Percentiles rank a stretch among this genome's conserved stretches.
phyloP scores from a whole-genome alignment of 2,329 filamentous ascomycete genomes.

The Aureobasidium vineae region DNA sequence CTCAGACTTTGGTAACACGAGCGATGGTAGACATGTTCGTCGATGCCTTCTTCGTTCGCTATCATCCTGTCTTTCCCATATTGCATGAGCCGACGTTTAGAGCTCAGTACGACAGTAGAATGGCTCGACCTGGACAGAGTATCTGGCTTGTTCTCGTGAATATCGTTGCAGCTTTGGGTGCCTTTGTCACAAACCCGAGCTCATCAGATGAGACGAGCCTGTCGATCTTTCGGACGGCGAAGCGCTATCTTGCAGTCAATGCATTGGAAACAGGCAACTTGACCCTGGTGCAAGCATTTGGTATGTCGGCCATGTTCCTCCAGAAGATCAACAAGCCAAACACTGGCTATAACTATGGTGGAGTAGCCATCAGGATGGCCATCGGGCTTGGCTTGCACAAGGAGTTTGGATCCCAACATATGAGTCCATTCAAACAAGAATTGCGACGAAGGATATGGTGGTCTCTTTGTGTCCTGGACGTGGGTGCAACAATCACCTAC shows the following conservation, averaged over 20 bases:
- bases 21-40: conserved; percentile 23
- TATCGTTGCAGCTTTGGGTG: conserved; percentile 48
- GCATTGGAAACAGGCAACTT: conserved; percentile 52
- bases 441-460: conserved; percentile 41
- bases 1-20: conserved; percentile 17
- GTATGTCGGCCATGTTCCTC: conserved; percentile 50
- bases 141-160: conserved; percentile 50
- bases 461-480: conserved; percentile 48
- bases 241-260: conserved; percentile 47
- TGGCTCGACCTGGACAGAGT: conserved; percentile 44
- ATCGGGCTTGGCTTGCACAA: conserved; percentile 53
- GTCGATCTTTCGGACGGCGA: conserved; percentile 49
- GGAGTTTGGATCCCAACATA: conserved; percentile 50
- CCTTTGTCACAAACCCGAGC: conserved; percentile 41
- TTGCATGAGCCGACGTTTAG: conserved; percentile 50
- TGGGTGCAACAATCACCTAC: conserved; percentile 53
- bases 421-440: conserved; percentile 42
- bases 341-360: conserved; percentile 51
- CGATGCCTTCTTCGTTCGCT: conserved; percentile 49
- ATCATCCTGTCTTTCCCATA: conserved; percentile 50
- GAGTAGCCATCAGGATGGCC: conserved; percentile 51
- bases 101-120: conserved; percentile 48
- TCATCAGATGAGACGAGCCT: conserved; percentile 44
- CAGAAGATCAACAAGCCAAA: conserved; percentile 55
- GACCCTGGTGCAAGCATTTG: conserved; percentile 49